Evolutionary conservation across 352 stramenopile genomes (phyloP).

Genomic region (Thalassiosira livingstoniorum): DNA sequence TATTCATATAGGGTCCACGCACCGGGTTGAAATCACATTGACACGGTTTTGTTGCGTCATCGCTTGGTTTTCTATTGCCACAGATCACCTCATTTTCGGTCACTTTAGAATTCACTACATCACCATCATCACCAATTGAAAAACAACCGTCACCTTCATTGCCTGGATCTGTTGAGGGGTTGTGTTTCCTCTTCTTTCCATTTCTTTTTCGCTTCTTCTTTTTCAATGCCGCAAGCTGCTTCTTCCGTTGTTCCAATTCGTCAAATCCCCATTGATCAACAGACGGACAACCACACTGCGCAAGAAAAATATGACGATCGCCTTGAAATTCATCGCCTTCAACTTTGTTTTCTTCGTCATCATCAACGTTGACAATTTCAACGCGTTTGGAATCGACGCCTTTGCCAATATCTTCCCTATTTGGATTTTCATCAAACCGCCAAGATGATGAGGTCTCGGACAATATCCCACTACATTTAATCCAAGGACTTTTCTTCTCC

Average conservation of each 20-base stretch:
- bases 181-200: slow-evolving; percentile 27
- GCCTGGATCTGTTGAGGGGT: background rate
- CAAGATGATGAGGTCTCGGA: background rate
- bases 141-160: background rate
- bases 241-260: slow-evolving; percentile 34
- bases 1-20: slow-evolving; percentile 14
- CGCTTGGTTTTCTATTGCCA: slow-evolving; percentile 32
- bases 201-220: slow-evolving; percentile 36
- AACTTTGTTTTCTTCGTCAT: background rate
- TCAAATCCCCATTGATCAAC: slow-evolving; percentile 49
- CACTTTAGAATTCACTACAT: slow-evolving; percentile 11
- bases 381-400: background rate
- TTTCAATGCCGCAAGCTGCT: slow-evolving; percentile 25
- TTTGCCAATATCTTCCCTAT: background rate
- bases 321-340: slow-evolving; percentile 15
- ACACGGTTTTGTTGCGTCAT: slow-evolving; percentile 25
- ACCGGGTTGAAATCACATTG: slow-evolving; percentile 83
- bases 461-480: slow-evolving; percentile 21
- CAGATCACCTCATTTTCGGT: slow-evolving; percentile 46
- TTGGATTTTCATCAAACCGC: slow-evolving; percentile 7
- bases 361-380: slow-evolving; percentile 31
- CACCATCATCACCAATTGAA: background rate
- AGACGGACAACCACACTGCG: slow-evolving; percentile 47
- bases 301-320: slow-evolving; percentile 5
- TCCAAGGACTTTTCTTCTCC: slow-evolving; percentile 47